phyloP scores from a whole-genome alignment of 176 grass and related monocot species.

The Echinochloa phyllopogon region DNA sequence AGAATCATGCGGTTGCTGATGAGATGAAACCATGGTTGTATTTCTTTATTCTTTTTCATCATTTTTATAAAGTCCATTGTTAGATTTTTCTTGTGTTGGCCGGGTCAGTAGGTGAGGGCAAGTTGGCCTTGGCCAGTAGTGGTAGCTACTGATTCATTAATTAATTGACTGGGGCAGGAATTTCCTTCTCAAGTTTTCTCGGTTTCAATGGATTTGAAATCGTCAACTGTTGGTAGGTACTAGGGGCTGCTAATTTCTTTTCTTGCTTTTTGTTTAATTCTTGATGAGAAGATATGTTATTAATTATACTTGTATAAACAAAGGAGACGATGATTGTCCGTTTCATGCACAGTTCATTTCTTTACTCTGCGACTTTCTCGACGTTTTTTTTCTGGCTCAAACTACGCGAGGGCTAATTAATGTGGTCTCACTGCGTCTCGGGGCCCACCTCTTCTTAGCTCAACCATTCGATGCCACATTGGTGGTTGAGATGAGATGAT shows the following conservation, averaged over 20 bases:
- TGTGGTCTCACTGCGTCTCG: background rate
- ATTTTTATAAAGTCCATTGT: background rate
- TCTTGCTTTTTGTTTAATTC: background rate
- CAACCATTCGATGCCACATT: background rate
- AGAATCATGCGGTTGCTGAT: background rate
- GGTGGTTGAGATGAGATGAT: background rate
- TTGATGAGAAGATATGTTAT: background rate
- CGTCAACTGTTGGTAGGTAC: conserved; percentile 15
- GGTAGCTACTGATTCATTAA: conserved; percentile 31
- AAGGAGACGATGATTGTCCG: background rate
- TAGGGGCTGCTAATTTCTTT: background rate
- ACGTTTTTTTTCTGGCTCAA: background rate
- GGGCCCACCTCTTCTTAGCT: background rate
- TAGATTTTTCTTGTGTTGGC: background rate
- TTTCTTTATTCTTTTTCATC: background rate
- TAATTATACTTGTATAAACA: background rate
- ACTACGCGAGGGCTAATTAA: background rate
- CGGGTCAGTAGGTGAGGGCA: background rate
- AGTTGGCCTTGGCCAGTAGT: conserved; percentile 5
- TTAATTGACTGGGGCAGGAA: conserved; percentile 3
- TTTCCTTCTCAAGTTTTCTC: background rate
- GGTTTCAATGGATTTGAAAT: background rate
- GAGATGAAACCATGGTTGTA: background rate
- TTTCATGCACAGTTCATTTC: background rate
- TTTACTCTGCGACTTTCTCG: too few relatives aligned